Evolutionary conservation across 192 early-diverging fungal genomes (phyloP), one percentile per base, ranked within the genome.

Genomic region (Backusella macrospora): DNA sequence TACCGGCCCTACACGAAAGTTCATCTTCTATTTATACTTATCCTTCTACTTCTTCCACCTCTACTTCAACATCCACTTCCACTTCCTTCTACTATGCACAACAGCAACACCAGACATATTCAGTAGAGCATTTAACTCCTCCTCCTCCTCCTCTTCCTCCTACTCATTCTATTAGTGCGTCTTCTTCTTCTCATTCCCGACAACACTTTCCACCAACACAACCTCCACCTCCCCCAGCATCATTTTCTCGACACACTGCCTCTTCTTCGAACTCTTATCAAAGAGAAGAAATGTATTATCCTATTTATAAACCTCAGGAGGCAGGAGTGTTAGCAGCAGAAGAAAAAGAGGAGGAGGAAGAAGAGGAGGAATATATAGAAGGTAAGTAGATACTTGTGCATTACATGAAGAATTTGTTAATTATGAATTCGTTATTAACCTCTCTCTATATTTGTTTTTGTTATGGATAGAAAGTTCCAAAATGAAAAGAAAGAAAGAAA

Each of bases 401-500:
- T 46, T 49, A 18, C 18, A 9, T 49, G 9, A 18, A 18, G 18
- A 18, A 49, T 1, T 8, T 1, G 5, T 3, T 15, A 49, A 18
- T 3, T 23, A 59, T 59, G 12, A 5, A 18, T 12, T 3, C 10
- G 1, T 10, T 59, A 59, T 14, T 26, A 12, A 59, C 52, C 6
- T 10, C 23, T 23, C 1, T 59, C 0, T 59, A 3, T 59, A 2
- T 43, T 43, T 43, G 10, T 43, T 43, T 43, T 9, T 43, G 6
- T 43, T 4, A 9, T 59, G 5, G 9, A 59, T 59, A 59, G 52
- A 59, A 59, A 12, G 10, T 12, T 59, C 34, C 55, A 13, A 14
- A 71, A 26, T 23, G 16, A 72, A 34, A 39, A 63, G 45, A 26
- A 72, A 72, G 29, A 43, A 16, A 23, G 71, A 65, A 42, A 62